These are phyloP conservation scores for Cladophialophora chaetospira DNA, from an alignment of 2,329 filamentous ascomycete species.

Conservation along the genomic window DNA sequence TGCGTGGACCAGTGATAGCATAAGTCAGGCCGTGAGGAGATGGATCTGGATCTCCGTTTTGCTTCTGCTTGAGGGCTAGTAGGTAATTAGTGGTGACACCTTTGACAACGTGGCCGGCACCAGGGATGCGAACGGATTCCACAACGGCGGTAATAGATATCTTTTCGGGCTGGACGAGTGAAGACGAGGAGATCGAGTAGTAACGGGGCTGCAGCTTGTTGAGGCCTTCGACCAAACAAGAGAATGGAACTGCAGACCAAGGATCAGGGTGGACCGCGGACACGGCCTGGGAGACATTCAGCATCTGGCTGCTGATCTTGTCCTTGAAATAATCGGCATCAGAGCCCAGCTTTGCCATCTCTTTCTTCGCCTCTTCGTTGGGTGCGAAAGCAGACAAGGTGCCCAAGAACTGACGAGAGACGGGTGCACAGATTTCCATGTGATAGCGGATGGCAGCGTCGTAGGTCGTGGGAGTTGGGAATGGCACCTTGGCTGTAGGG, in stretches of 20 bases:
- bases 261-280: constrained; percentile 70
- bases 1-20: constrained; percentile 81
- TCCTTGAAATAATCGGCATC: constrained; percentile 96
- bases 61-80: constrained; percentile 91
- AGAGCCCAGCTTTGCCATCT: constrained; percentile 82
- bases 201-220: constrained; percentile 96
- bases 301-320: constrained; percentile 76
- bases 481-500: constrained; percentile 93
- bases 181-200: constrained; percentile 99
- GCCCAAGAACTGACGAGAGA: constrained; percentile 92
- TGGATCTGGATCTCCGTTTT: constrained; percentile 81
- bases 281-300: constrained; percentile 87
- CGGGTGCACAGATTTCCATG: constrained; percentile 91
- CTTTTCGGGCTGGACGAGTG: constrained; percentile 87
- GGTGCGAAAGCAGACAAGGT: constrained; percentile 88
- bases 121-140: constrained; percentile 76
- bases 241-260: constrained; percentile 88
- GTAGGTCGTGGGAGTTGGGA: constrained; percentile 95
- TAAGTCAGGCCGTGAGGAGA: constrained; percentile 84
- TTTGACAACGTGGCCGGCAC: constrained; percentile 76
- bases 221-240: constrained; percentile 87
- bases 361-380: constrained; percentile 77
- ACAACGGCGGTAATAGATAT: constrained; percentile 95
- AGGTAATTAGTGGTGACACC: constrained; percentile 98
- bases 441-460: constrained; percentile 93